Evolutionary conservation across 2,329 filamentous ascomycete species (phyloP).

Genomic region (Bimuria novae-zelandiae): DNA sequence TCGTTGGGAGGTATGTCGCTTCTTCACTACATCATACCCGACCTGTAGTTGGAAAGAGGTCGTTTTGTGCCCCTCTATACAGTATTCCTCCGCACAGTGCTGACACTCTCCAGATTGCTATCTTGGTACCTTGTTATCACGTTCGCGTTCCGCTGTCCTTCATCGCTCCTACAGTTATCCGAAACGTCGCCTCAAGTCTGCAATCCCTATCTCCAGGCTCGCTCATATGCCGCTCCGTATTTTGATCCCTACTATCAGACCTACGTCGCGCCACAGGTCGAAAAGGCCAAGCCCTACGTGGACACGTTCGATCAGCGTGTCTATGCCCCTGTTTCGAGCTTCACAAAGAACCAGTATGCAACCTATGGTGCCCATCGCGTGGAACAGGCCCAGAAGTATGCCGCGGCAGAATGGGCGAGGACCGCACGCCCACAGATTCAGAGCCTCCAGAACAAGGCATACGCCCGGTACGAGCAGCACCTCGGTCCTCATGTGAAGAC

Average conservation of each 20-base stretch:
- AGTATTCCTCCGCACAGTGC: not conserved
- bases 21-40: too few species aligned
- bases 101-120: slow-evolving; percentile 57
- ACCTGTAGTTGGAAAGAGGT: too few species aligned
- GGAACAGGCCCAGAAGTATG: slow-evolving; percentile 68
- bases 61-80: too few species aligned
- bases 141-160: slow-evolving; percentile 80
- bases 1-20: slow-evolving; percentile 35
- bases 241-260: slow-evolving; percentile 82
- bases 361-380: slow-evolving; percentile 77
- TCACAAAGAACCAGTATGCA: slow-evolving; percentile 64
- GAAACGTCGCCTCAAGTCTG: slow-evolving; percentile 77
- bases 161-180: slow-evolving; percentile 68
- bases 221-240: slow-evolving; percentile 71
- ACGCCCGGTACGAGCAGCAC: slow-evolving; percentile 69
- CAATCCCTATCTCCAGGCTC: slow-evolving; percentile 74
- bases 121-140: slow-evolving; percentile 88
- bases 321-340: slow-evolving; percentile 68
- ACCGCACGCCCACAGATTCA: slow-evolving; percentile 75
- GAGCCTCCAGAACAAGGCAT: slow-evolving; percentile 64
- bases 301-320: slow-evolving; percentile 62
- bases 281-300: slow-evolving; percentile 74
- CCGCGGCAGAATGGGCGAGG: slow-evolving; percentile 75
- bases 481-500: slow-evolving; percentile 76
- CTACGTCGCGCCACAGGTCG: slow-evolving; percentile 83